phyloP scores from a whole-genome alignment of 768 basidiomycete species.

The Xerocomellus chrysenteron region DNA sequence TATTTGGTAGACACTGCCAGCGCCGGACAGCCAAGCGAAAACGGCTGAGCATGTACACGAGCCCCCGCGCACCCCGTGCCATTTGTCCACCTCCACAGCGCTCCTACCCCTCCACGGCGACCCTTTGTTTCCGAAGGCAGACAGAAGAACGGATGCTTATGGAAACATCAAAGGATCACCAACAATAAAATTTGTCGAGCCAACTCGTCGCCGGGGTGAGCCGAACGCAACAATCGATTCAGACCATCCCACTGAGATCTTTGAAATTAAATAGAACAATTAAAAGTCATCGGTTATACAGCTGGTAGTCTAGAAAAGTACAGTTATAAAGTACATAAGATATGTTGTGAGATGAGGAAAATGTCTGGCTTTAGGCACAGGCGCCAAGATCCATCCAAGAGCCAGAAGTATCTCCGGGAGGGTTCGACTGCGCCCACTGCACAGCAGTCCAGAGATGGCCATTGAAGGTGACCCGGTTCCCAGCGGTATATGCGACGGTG shows the following conservation, averaged over 20 bases:
- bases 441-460: slow-evolving; percentile 22
- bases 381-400: slow-evolving; percentile 24
- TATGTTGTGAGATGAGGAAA: not conserved
- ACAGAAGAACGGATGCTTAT: not conserved
- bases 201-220: too few species aligned
- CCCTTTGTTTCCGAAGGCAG: not conserved
- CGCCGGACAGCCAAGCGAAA: slow-evolving; percentile 19
- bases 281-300: not conserved
- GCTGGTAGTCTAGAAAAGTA: too few species aligned
- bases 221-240: too few species aligned
- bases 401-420: slow-evolving; percentile 28
- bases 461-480: slow-evolving; percentile 16
- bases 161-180: not conserved
- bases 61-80: slow-evolving; percentile 21
- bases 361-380: slow-evolving; percentile 10
- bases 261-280: too few species aligned
- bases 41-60: not conserved
- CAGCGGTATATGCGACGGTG: slow-evolving; percentile 15
- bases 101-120: not conserved
- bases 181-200: not conserved
- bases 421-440: slow-evolving; percentile 23
- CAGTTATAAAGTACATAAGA: not conserved
- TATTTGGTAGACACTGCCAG: slow-evolving; percentile 2
- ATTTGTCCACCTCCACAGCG: not conserved
- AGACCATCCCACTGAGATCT: too few species aligned